These are phyloP conservation scores for Suhomyces sp. DNA, from an alignment of 805 yeast genomes.

Conservation along the genomic window DNA sequence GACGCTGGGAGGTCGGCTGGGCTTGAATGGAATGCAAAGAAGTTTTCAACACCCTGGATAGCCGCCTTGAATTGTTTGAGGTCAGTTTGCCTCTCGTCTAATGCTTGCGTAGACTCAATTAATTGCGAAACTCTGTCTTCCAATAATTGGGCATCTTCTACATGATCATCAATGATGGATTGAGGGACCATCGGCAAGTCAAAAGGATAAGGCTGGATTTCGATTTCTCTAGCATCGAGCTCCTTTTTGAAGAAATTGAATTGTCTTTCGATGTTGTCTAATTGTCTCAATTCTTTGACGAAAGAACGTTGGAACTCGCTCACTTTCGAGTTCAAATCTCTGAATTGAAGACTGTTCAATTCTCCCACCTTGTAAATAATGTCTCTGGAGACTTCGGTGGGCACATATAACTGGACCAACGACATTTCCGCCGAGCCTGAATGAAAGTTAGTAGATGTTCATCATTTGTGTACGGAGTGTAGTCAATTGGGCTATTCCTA, in stretches of 20 bases:
- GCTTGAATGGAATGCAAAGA: conserved; percentile 26
- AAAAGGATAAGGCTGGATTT: conserved; percentile 36
- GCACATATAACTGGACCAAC: conserved; percentile 84
- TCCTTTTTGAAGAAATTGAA: conserved; percentile 44
- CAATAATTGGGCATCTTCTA: conserved; percentile 58
- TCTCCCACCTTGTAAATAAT: conserved; percentile 85
- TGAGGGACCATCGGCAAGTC: conserved; percentile 37
- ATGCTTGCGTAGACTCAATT: conserved; percentile 62
- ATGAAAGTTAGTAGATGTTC: conserved; percentile 16
- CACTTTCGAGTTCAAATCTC: conserved; percentile 77
- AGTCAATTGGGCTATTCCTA: neutral
- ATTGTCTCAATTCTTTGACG: conserved; percentile 79
- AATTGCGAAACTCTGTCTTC: conserved; percentile 77
- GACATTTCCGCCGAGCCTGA: conserved; percentile 95
- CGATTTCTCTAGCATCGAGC: conserved; percentile 50
- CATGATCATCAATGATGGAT: conserved; percentile 70
- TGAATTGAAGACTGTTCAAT: conserved; percentile 79
- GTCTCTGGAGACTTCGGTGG: conserved; percentile 86
- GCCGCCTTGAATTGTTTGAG: conserved; percentile 68
- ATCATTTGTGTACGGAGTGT: too few relatives aligned
- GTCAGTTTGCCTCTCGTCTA: conserved; percentile 61
- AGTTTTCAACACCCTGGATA: conserved; percentile 35
- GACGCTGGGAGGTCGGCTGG: conserved; percentile 13
- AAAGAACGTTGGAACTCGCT: conserved; percentile 87
- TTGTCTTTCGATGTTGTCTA: conserved; percentile 90